A percentile compares a stretch with the other conserved stretches of the same genome.
These are phyloP conservation scores for Triticum turgidum DNA, from an alignment of 176 grass and related monocot species.

Conservation along the genomic window DNA sequence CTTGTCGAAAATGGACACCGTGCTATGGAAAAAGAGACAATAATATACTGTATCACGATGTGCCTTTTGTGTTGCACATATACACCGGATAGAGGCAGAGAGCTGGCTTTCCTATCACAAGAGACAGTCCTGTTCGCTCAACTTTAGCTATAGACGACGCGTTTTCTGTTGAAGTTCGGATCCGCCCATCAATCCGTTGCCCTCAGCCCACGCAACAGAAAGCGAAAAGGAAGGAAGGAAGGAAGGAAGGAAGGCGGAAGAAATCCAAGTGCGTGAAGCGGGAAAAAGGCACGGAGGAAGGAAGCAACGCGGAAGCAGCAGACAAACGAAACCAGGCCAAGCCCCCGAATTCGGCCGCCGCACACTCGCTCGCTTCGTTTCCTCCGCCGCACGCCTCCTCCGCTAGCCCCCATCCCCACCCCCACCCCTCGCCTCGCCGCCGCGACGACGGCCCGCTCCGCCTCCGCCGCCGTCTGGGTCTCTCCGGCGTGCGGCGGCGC, in stretches of 20 bases:
- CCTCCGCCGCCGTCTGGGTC: background rate
- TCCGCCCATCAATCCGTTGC: background rate
- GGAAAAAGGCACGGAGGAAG: background rate
- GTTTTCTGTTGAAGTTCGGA: background rate
- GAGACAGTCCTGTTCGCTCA: background rate
- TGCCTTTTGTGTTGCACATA: background rate
- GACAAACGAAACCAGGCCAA: background rate
- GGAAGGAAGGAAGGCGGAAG: background rate
- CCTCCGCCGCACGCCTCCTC: constrained; percentile 34
- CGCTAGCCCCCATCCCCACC: background rate
- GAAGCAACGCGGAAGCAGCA: constrained; percentile 31
- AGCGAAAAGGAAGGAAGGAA: background rate
- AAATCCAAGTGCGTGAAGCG: constrained; percentile 22
- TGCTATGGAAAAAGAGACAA: too few species aligned
- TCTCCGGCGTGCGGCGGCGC: background rate
- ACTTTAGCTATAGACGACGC: background rate
- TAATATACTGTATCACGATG: too few species aligned
- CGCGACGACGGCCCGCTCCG: background rate
- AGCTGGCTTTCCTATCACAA: background rate
- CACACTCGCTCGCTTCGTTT: constrained; percentile 17
- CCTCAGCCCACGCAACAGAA: background rate
- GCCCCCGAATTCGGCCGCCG: background rate
- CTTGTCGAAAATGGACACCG: too few species aligned
- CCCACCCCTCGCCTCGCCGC: background rate
- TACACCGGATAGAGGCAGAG: background rate